Base-by-base conservation (phyloP, 1,284 basidiomycete species). In the Austropuccinia psidii region DNA sequence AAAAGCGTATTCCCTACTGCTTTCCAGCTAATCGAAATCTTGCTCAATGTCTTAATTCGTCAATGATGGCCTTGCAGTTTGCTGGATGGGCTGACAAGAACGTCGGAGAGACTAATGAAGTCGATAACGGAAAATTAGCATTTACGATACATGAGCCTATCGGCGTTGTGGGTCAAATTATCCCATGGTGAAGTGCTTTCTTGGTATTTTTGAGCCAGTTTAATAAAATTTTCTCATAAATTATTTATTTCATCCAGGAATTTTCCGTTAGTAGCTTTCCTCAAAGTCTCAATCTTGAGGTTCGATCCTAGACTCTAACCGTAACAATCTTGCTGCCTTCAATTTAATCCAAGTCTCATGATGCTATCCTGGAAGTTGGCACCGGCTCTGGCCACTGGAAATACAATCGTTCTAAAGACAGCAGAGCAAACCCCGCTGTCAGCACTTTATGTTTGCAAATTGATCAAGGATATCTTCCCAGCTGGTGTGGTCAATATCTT, bases 61-160 rank as follows among this genome's bases (percentile, higher is more conserved):
- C n/a, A n/a, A n/a, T n/a, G n/a, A n/a, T n/a, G n/a, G n/a, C n/a
- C n/a, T 52, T 24, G 76, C 95, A 95, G 79, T 86, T 86, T 81
- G 86, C 90, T 41, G 80, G 81, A 65, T 81, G 81, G 80, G 80
- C 73, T 19, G 93, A 96, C 85, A 96, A 95, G 85, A 85, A 92
- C 77, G 83, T 86, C 64, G 93, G 93, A 24, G 86, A 91, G 81
- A 86, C 86, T 68, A 88, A 93, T 78, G 91, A 93, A 82, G 86
- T 91, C 33, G 88, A 91, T 79, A 88, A 88, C 80, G 84, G 83
- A 69, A 93, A 93, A 82, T 83, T 93, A 73, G 85, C 84, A 4
- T 93, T 91, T 83, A 90, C 90, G 19, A 85, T 88, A 35, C 91
- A 96, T 81, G 94, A 98, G 82, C 93, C 95, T 19, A 89, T 96